A percentile compares a stretch with the other conserved stretches of the same genome.
These are phyloP conservation scores for Xanthoparmelia taractica DNA, from an alignment of 495 filamentous ascomycete genomes.

Conservation along the genomic window DNA sequence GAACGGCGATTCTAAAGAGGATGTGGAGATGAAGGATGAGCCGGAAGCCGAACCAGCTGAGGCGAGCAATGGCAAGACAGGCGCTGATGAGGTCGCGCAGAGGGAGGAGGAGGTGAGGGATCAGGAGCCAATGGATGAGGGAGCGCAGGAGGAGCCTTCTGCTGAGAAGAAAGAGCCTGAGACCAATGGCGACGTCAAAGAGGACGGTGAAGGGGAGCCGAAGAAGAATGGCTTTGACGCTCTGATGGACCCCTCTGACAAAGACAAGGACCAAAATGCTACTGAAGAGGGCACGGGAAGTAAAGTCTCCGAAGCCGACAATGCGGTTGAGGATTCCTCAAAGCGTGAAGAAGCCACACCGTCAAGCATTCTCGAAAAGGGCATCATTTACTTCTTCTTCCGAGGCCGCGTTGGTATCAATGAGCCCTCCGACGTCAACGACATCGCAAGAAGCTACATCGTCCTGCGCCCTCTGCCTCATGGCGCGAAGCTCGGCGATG, in stretches of 20 bases:
- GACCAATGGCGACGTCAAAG: conserved; percentile 13
- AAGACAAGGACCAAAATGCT: conserved; percentile 12
- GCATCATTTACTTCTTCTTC: conserved; percentile 91
- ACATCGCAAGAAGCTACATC: conserved; percentile 75
- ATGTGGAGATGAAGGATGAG: conserved; percentile 25
- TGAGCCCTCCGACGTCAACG: conserved; percentile 58
- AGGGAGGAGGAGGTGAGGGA: conserved; percentile 17
- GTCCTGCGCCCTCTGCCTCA: conserved; percentile 68
- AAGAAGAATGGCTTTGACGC: conserved; percentile 23
- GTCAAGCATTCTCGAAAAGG: conserved; percentile 80
- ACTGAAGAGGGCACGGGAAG: conserved; percentile 15
- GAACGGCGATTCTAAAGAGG: conserved; percentile 14
- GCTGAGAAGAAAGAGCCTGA: conserved; percentile 4
- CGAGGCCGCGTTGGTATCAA: conserved; percentile 67
- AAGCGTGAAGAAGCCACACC: conserved; percentile 51
- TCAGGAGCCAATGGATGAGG: conserved; percentile 16
- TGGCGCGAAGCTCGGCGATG: conserved; percentile 56
- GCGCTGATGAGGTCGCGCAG: conserved; percentile 6
- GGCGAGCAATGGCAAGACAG: conserved; percentile 11
- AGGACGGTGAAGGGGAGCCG: conserved; percentile 10
- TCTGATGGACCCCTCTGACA: conserved; percentile 16
- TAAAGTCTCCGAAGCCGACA: conserved; percentile 16
- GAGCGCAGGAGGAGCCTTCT: conserved; percentile 15
- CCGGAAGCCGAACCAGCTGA: conserved; percentile 9
- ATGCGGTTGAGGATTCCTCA: conserved; percentile 33